phyloP scores from a whole-genome alignment of 2,329 filamentous ascomycete genomes.

The Aspergillus quadrilineatus region DNA sequence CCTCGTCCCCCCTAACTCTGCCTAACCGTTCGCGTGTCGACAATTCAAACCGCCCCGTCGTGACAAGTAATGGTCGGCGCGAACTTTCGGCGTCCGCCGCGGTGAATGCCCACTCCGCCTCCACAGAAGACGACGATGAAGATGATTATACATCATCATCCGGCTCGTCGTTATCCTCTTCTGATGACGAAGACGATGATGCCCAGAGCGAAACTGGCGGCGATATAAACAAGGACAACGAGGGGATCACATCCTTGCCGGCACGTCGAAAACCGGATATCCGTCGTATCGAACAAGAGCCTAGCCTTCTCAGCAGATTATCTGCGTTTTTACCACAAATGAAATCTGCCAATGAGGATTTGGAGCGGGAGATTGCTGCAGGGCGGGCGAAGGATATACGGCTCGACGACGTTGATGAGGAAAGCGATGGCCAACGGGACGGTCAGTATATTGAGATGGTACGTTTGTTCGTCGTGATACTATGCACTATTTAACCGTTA shows the following conservation, averaged over 20 bases:
- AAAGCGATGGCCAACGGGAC: conserved; percentile 30
- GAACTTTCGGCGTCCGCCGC: conserved; percentile 7
- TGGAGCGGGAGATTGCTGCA: conserved; percentile 40
- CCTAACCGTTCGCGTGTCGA: conserved; percentile 10
- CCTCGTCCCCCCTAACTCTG: conserved; percentile 5
- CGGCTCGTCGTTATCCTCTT: conserved; percentile 17
- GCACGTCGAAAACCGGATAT: conserved; percentile 38
- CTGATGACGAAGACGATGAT: conserved; percentile 27
- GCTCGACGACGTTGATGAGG: conserved; percentile 34
- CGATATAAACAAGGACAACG: not conserved
- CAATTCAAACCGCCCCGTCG: not conserved
- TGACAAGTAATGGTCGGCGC: conserved; percentile 4
- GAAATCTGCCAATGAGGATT: conserved; percentile 44
- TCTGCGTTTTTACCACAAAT: conserved; percentile 44
- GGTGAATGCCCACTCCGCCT: conserved; percentile 4
- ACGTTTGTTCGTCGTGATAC: conserved; percentile 11
- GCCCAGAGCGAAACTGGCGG: conserved; percentile 15
- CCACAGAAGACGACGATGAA: conserved; percentile 18
- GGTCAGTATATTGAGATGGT: conserved; percentile 47
- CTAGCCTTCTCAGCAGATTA: conserved; percentile 37
- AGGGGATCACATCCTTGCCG: conserved; percentile 29
- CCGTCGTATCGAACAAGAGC: conserved; percentile 26
- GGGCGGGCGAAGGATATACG: conserved; percentile 31
- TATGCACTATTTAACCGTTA: not conserved
- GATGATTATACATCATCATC: conserved; percentile 26